phyloP scores from a whole-genome alignment of 257 asterid genomes.

The Capsicum pubescens region DNA sequence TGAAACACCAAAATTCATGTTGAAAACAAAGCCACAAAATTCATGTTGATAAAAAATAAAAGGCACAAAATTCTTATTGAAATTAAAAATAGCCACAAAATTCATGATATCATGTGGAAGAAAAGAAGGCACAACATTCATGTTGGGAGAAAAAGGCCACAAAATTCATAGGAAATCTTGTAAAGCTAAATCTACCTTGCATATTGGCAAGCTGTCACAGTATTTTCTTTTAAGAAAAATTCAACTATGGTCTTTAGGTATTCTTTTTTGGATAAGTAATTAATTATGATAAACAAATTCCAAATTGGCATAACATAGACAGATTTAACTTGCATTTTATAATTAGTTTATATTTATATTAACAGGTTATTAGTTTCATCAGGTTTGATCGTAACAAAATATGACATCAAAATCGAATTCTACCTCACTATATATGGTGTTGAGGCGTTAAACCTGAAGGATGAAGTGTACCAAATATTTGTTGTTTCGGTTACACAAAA shows the following conservation, averaged over 20 bases:
- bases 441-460: no score
- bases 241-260: neutral
- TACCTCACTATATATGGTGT: no score
- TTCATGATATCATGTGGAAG: no score
- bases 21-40: neutral
- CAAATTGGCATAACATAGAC: neutral
- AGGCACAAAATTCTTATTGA: no score
- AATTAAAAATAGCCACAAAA: no score
- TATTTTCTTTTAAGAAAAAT: neutral
- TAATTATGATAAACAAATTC: neutral
- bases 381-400: neutral
- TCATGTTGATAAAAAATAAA: no score
- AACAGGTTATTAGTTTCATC: neutral
- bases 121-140: neutral
- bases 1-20: neutral
- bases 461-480: no score
- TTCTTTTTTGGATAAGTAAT: neutral
- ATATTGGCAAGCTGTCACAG: neutral
- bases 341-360: neutral
- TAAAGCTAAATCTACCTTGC: constrained; percentile 1
- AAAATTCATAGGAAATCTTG: neutral
- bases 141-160: neutral
- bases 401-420: no score
- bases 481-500: no score
- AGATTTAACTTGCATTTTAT: neutral